Conservation (phyloP, 345 rosid genomes). For the Salix dunnii region DNA sequence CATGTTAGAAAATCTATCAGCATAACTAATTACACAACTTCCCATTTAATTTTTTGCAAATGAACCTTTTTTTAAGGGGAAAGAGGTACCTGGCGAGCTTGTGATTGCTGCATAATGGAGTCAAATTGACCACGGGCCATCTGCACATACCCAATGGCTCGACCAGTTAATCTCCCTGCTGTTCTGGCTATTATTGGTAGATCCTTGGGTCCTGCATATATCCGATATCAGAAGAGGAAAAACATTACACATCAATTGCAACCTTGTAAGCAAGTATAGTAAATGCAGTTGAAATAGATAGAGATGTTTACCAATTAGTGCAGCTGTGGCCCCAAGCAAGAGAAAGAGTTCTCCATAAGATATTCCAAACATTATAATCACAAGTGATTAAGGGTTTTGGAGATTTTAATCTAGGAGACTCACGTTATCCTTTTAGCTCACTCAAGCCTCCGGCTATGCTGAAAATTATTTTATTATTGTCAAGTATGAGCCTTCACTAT, state of each 20-base stretch:
- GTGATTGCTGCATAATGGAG: conserved; percentile 76
- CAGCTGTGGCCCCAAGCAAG: conserved; percentile 28
- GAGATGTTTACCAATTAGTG: conserved; percentile 21
- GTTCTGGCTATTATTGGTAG: conserved; percentile 70
- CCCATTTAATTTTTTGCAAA: not conserved
- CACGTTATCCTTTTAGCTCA: not conserved
- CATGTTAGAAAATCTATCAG: not conserved
- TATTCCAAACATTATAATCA: conserved; percentile 21
- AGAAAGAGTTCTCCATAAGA: conserved; percentile 34
- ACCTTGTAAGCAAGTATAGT: too few relatives aligned
- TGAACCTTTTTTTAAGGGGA: not conserved
- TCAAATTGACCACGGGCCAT: conserved; percentile 88
- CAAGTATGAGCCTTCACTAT: too few relatives aligned
- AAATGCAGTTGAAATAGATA: not conserved
- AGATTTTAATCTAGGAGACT: not conserved
- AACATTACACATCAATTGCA: not conserved
- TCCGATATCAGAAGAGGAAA: not conserved
- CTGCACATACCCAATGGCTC: conserved; percentile 77
- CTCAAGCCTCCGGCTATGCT: not conserved
- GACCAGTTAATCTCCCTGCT: conserved; percentile 72
- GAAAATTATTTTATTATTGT: not conserved
- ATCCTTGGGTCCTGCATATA: conserved; percentile 72
- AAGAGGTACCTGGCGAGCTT: conserved; percentile 69
- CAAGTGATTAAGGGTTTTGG: not conserved
- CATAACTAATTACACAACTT: not conserved